Percentiles rank a stretch among this genome's conserved stretches.
These are phyloP conservation scores for Phialocephala sp. DNA, from an alignment of 2,329 filamentous ascomycete species.

Conservation along the genomic window DNA sequence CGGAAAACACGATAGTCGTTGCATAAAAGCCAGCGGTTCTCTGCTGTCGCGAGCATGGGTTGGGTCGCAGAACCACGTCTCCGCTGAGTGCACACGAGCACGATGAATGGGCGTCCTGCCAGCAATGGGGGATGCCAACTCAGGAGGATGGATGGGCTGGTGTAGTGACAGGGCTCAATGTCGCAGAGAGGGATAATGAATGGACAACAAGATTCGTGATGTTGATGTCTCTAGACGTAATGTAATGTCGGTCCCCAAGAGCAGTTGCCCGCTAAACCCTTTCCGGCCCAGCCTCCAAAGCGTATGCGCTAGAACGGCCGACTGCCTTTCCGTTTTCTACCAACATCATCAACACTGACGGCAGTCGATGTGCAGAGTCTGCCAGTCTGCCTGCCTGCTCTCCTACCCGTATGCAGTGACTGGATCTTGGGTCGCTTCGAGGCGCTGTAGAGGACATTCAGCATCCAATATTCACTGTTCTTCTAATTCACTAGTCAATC, in stretches of 20 bases:
- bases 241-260: not conserved
- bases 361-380: not conserved
- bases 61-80: conserved; percentile 11
- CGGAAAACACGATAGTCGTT: conserved; percentile 29
- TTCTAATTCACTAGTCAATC: conserved; percentile 1
- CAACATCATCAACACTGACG: not conserved
- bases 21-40: conserved; percentile 34
- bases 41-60: conserved; percentile 28
- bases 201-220: not conserved
- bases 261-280: not conserved
- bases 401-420: not conserved
- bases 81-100: conserved; percentile 19
- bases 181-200: conserved; percentile 1
- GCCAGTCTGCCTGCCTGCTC: not conserved
- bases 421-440: not conserved
- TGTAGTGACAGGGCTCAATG: not conserved
- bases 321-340: no score
- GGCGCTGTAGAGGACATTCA: not conserved
- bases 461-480: not conserved
- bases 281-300: not conserved
- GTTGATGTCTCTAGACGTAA: not conserved
- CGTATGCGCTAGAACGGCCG: no score
- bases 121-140: not conserved
- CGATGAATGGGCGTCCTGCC: conserved; percentile 2
- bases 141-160: not conserved